Conservation (phyloP, 495 filamentous ascomycete species). For the Lepidopterella palustris region DNA sequence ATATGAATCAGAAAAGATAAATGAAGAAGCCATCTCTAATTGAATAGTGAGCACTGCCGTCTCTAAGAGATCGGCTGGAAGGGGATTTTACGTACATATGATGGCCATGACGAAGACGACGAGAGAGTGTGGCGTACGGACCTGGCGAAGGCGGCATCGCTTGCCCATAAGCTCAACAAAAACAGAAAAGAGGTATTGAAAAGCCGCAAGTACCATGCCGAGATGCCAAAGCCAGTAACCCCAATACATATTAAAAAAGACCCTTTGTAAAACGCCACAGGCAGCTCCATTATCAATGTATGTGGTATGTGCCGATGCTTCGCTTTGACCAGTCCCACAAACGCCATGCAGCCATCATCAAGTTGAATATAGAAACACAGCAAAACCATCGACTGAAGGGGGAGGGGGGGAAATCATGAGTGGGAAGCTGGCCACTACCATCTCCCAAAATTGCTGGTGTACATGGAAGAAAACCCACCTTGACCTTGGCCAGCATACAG, state of each 20-base stretch:
- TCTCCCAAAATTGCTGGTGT: conserved; percentile 52
- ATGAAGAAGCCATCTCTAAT: conserved; percentile 28
- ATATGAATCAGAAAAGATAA: conserved; percentile 14
- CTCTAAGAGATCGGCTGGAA: conserved; percentile 28
- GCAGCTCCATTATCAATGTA: conserved; percentile 17
- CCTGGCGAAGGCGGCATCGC: conserved; percentile 23
- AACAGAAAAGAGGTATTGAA: conserved; percentile 20
- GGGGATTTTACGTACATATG: conserved; percentile 38
- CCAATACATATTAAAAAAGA: conserved; percentile 8
- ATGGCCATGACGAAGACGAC: conserved; percentile 35
- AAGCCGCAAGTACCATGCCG: conserved; percentile 22
- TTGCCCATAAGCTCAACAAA: conserved; percentile 14
- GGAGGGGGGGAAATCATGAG: conserved; percentile 37
- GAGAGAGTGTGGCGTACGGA: conserved; percentile 22
- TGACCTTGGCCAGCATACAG: conserved; percentile 86
- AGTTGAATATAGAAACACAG: conserved; percentile 16
- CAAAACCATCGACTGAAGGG: conserved; percentile 8
- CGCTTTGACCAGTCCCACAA: conserved; percentile 11
- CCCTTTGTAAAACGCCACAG: conserved; percentile 24
- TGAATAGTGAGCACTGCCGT: conserved; percentile 27
- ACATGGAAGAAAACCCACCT: conserved; percentile 96
- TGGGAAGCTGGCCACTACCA: conserved; percentile 48
- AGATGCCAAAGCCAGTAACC: conserved; percentile 15
- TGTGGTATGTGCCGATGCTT: conserved; percentile 29
- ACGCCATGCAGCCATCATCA: conserved; percentile 29